Evolutionary conservation across 805 yeast species (phyloP).

Genomic region (Nakazawaea populi): DNA sequence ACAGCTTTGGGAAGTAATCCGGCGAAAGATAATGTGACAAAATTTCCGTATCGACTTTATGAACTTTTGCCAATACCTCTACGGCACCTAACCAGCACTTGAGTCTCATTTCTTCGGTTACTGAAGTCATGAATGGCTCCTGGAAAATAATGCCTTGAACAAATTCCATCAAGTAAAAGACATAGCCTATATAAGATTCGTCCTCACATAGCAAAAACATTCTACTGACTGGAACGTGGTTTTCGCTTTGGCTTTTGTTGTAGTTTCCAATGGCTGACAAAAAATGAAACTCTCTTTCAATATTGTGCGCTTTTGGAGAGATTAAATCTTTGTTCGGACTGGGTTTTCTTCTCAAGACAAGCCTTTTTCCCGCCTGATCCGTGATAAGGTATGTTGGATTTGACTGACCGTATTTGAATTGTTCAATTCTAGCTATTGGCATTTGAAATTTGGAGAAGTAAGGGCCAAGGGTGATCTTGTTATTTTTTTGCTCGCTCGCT

Average conservation of each 20-base stretch:
- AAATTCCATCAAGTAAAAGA: slow-evolving; percentile 57
- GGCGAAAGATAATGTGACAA: slow-evolving; percentile 38
- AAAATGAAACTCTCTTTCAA: slow-evolving; percentile 54
- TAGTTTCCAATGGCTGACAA: slow-evolving; percentile 29
- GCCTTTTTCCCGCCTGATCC: slow-evolving; percentile 32
- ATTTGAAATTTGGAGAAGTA: background rate
- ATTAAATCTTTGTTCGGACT: slow-evolving; percentile 41
- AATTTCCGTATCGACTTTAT: slow-evolving; percentile 37
- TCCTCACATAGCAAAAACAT: slow-evolving; percentile 51
- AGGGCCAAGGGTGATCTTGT: slow-evolving; percentile 1
- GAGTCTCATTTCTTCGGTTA: slow-evolving; percentile 21
- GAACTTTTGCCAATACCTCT: slow-evolving; percentile 42
- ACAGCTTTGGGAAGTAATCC: slow-evolving; percentile 29
- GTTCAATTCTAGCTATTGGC: slow-evolving; percentile 27
- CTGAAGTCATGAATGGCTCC: slow-evolving; percentile 39
- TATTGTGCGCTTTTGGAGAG: slow-evolving; percentile 54
- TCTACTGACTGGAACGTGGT: slow-evolving; percentile 47
- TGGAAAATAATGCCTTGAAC: slow-evolving; percentile 52
- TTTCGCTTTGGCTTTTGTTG: slow-evolving; percentile 15
- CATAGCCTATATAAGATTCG: slow-evolving; percentile 45
- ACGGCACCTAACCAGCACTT: slow-evolving; percentile 43
- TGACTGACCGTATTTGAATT: slow-evolving; percentile 58
- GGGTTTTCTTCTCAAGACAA: slow-evolving; percentile 55
- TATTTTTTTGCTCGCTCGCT: background rate
- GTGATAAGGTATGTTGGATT: slow-evolving; percentile 53